A percentile compares a stretch with the other conserved stretches of the same genome.
phyloP scores from a whole-genome alignment of 2,329 filamentous ascomycete genomes.

The Alternaria metachromatica region DNA sequence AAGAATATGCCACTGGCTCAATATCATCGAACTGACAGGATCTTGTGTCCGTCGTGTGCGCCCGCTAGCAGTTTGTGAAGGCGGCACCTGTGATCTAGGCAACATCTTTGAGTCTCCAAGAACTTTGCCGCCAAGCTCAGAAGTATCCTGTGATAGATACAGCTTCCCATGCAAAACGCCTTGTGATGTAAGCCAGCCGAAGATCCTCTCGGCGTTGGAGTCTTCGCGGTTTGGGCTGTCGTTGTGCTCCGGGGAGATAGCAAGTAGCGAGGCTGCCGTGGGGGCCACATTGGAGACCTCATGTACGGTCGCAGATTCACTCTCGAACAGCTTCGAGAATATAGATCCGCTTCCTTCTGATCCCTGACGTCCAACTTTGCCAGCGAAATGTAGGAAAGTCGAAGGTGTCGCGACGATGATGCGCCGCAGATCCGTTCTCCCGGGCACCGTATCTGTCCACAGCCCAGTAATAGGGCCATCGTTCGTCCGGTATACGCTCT shows the following conservation, averaged over 20 bases:
- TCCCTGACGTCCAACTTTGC: constrained; percentile 73
- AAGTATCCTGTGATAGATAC: constrained; percentile 64
- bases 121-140: constrained; percentile 74
- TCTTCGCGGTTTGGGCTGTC: constrained; percentile 61
- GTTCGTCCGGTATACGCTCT: constrained; percentile 79
- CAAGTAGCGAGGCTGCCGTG: constrained; percentile 69
- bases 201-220: constrained; percentile 70
- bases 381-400: constrained; percentile 80
- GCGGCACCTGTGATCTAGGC: constrained; percentile 73
- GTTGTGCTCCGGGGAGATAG: constrained; percentile 74
- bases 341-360: constrained; percentile 83
- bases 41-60: constrained; percentile 72
- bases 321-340: constrained; percentile 87
- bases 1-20: constrained; percentile 94
- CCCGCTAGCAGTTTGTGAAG: constrained; percentile 69
- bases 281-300: constrained; percentile 69
- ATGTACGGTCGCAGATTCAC: constrained; percentile 78
- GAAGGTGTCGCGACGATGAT: constrained; percentile 81
- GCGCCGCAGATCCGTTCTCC: constrained; percentile 74
- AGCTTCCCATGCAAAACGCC: constrained; percentile 89
- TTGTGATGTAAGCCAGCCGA: constrained; percentile 88
- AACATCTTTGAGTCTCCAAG: constrained; percentile 82
- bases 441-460: constrained; percentile 77
- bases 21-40: constrained; percentile 76
- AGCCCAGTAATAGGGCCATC: constrained; percentile 86